Percentiles rank a stretch among this genome's conserved stretches.
These are phyloP conservation scores for Bathelium albidoporum DNA, from an alignment of 495 filamentous ascomycete species.

Conservation along the genomic window DNA sequence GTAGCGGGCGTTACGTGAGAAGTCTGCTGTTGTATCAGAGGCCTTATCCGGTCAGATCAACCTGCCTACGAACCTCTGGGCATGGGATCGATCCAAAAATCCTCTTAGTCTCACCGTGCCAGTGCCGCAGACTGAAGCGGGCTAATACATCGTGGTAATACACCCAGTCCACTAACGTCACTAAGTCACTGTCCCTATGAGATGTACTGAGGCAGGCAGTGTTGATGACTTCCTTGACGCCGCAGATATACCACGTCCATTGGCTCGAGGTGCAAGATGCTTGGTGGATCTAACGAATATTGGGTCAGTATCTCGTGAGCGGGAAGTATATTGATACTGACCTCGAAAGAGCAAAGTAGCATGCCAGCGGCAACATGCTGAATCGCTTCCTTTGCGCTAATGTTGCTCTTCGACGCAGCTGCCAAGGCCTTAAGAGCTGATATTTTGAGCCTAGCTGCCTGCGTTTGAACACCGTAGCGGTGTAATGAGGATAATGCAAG, in stretches of 20 bases:
- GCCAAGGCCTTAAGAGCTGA: neutral
- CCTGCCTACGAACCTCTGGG: too few species aligned
- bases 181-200: neutral
- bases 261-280: neutral
- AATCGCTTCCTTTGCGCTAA: neutral
- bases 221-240: neutral
- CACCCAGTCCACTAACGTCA: neutral
- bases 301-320: neutral
- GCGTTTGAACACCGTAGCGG: neutral
- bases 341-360: neutral
- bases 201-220: neutral
- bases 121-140: neutral
- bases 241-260: neutral
- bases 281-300: neutral
- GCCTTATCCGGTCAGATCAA: too few species aligned
- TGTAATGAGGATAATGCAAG: neutral
- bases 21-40: too few species aligned
- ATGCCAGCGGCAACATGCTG: neutral
- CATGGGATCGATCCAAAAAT: too few species aligned
- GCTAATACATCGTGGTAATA: neutral
- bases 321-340: neutral
- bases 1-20: too few species aligned
- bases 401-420: neutral
- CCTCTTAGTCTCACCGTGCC: neutral
- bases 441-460: neutral